phyloP scores from a whole-genome alignment of 2,329 filamentous ascomycete species.

The Ophiostoma ulmi region DNA sequence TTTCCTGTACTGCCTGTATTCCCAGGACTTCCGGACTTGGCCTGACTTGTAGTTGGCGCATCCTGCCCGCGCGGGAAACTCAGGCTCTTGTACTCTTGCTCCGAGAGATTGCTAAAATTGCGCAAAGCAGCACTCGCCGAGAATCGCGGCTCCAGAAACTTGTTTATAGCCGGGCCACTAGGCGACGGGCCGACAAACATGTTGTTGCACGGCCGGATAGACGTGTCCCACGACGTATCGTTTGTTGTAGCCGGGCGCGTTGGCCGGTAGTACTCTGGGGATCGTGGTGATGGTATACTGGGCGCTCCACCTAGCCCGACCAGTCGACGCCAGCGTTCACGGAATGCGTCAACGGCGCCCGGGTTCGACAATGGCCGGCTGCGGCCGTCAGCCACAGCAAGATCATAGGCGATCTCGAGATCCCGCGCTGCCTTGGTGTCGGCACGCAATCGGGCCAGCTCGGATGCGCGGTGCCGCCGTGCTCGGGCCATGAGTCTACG shows the following conservation, averaged over 20 bases:
- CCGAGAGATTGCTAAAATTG: constrained; percentile 15
- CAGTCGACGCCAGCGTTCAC: constrained; percentile 35
- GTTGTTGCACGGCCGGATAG: not conserved
- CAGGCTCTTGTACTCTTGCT: constrained; percentile 19
- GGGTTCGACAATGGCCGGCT: constrained; percentile 31
- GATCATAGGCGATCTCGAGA: constrained; percentile 33
- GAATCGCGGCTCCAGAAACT: not conserved
- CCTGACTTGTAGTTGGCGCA: not conserved
- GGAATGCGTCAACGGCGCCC: constrained; percentile 30
- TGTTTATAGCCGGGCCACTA: not conserved
- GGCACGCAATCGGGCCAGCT: constrained; percentile 35
- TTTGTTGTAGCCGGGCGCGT: not conserved
- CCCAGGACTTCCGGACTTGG: not conserved
- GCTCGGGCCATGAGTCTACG: constrained; percentile 39
- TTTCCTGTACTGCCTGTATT: not conserved
- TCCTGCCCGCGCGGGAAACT: constrained; percentile 1
- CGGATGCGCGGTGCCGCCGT: constrained; percentile 35
- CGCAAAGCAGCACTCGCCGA: not conserved
- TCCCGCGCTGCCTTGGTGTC: constrained; percentile 30
- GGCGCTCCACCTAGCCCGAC: constrained; percentile 24
- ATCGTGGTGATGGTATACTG: not conserved
- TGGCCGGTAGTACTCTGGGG: not conserved
- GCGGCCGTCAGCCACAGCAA: constrained; percentile 30
- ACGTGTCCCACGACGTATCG: constrained; percentile 11
- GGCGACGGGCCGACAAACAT: not conserved